Percentiles rank a stretch among this genome's conserved stretches.
Evolutionary conservation across 345 rosid genomes (phyloP).

Genomic region (Melastoma malabathricum): DNA sequence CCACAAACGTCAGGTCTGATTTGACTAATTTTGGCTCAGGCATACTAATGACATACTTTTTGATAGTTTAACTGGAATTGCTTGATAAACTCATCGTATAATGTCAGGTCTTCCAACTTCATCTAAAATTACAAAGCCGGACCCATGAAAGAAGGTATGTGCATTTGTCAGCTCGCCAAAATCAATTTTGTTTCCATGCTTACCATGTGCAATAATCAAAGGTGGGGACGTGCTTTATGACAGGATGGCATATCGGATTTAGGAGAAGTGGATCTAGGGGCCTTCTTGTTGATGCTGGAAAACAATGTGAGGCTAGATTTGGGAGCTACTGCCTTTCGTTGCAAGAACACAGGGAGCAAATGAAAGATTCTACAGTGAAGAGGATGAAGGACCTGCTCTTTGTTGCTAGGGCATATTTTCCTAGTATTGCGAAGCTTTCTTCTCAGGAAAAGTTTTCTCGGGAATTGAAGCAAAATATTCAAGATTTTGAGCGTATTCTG

Average conservation of each 20-base stretch:
- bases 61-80: constrained; percentile 3
- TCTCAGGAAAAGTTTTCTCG: constrained; percentile 52
- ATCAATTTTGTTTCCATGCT: not conserved
- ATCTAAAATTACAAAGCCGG: constrained; percentile 13
- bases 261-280: constrained; percentile 9
- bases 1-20: constrained; percentile 23
- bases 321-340: constrained; percentile 97
- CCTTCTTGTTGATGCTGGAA: constrained; percentile 30
- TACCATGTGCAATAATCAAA: not conserved
- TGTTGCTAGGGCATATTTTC: constrained; percentile 90
- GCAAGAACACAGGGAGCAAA: constrained; percentile 60
- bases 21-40: not conserved
- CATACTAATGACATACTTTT: constrained; percentile 3
- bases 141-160: constrained; percentile 25
- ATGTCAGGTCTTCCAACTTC: constrained; percentile 20
- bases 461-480: constrained; percentile 81
- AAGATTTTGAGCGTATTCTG: constrained; percentile 79
- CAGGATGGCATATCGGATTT: constrained; percentile 26
- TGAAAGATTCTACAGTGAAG: constrained; percentile 76
- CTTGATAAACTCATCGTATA: not conserved
- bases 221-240: constrained; percentile 4
- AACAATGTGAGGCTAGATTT: constrained; percentile 56
- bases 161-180: constrained; percentile 2
- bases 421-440: constrained; percentile 86
- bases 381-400: constrained; percentile 84